A percentile compares a stretch with the other conserved stretches of the same genome.
Evolutionary conservation across 495 filamentous ascomycete genomes (phyloP).

Genomic region (Endocarpon pusillum): DNA sequence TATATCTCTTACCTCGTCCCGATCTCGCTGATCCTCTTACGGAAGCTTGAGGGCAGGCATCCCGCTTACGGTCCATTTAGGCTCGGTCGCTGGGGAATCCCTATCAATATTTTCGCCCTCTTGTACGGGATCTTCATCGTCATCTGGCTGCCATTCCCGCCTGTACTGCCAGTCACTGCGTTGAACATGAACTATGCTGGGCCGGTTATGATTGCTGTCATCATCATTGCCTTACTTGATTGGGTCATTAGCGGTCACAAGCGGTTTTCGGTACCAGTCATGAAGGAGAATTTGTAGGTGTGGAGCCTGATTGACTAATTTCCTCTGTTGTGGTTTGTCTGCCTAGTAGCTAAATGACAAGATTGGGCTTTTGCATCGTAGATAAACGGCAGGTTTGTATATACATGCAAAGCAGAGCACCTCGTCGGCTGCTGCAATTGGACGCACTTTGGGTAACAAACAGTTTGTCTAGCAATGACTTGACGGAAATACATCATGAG

Average conservation of each 20-base stretch:
- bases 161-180: constrained; percentile 27
- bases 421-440: too few species aligned
- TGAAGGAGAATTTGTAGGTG: too few species aligned
- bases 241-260: constrained; percentile 25
- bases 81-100: constrained; percentile 9
- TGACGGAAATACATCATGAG: too few species aligned
- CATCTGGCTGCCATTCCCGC: constrained; percentile 13
- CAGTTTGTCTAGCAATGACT: too few species aligned
- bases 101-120: constrained; percentile 8
- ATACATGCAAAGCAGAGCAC: too few species aligned
- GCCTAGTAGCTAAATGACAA: too few species aligned
- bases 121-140: constrained; percentile 4
- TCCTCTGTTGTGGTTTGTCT: too few species aligned
- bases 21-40: constrained; percentile 1
- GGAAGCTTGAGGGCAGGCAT: background rate
- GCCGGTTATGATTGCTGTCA: constrained; percentile 22
- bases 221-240: constrained; percentile 21
- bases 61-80: constrained; percentile 6
- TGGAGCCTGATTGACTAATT: too few species aligned
- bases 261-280: constrained; percentile 17
- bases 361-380: too few species aligned
- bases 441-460: too few species aligned
- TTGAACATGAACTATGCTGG: constrained; percentile 43
- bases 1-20: constrained; percentile 12
- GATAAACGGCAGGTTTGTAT: too few species aligned